Percentiles rank a stretch among this genome's conserved stretches.
Conservation (phyloP, 805 yeast species). For the Pichia californica region DNA sequence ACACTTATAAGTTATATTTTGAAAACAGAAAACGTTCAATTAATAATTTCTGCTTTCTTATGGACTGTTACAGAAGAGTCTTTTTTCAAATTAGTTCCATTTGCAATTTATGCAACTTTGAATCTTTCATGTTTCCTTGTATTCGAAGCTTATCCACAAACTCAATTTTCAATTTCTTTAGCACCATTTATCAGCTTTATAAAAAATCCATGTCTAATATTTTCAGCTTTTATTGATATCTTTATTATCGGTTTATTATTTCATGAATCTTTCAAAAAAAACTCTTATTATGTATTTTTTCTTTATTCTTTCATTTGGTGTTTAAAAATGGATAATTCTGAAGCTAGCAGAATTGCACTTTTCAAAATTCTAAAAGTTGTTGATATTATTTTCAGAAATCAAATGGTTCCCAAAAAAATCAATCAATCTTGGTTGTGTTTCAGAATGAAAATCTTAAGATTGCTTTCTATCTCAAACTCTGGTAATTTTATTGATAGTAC, state of each 20-base stretch:
- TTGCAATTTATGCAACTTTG: conserved; percentile 35
- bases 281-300: conserved; percentile 27
- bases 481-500: not conserved
- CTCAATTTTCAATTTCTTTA: conserved; percentile 28
- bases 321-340: conserved; percentile 33
- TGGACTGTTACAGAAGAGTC: conserved; percentile 32
- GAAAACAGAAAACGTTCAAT: conserved; percentile 36
- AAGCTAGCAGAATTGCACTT: conserved; percentile 28
- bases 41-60: conserved; percentile 31
- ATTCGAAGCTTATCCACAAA: conserved; percentile 29
- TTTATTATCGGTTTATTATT: conserved; percentile 26
- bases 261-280: conserved; percentile 22
- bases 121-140: conserved; percentile 31
- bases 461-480: not conserved
- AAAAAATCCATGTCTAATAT: conserved; percentile 32
- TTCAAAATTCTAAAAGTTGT: conserved; percentile 19
- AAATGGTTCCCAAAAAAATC: not conserved
- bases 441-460: not conserved
- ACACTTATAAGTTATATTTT: conserved; percentile 31
- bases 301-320: conserved; percentile 34
- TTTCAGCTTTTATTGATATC: conserved; percentile 36
- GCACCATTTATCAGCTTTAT: conserved; percentile 32
- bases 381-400: conserved; percentile 12
- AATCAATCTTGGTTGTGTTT: not conserved
- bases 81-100: conserved; percentile 34